phyloP scores from a whole-genome alignment of 352 stramenopile genomes.

The Globisporangium acanthophoron region DNA sequence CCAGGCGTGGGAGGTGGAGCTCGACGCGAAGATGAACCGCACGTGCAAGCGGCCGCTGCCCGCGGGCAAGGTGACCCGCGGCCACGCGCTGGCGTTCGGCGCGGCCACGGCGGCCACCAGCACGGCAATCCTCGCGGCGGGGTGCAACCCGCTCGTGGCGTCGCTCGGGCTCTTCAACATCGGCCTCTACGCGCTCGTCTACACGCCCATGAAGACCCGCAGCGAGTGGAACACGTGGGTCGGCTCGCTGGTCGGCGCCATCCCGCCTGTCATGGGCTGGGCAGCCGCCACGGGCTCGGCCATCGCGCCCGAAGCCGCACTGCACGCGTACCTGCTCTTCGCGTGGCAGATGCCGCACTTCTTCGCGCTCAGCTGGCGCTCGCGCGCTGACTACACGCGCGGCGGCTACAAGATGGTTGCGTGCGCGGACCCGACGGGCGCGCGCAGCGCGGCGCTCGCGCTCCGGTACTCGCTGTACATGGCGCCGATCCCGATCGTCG shows the following conservation, averaged over 20 bases:
- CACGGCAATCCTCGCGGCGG: conserved; percentile 84
- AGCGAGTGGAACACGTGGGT: conserved; percentile 98
- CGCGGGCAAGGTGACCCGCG: conserved; percentile 68
- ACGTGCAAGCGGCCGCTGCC: conserved; percentile 94
- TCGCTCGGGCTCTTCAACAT: conserved; percentile 97
- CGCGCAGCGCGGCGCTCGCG: conserved; percentile 90
- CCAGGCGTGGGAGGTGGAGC: conserved; percentile 95
- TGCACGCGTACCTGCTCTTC: conserved; percentile 90
- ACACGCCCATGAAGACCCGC: conserved; percentile 97
- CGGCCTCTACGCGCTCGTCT: conserved; percentile 96
- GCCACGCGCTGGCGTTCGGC: conserved; percentile 82
- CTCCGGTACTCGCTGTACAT: conserved; percentile 95
- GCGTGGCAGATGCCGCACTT: conserved; percentile 99
- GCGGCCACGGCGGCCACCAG: conserved; percentile 84
- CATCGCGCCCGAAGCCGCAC: conserved; percentile 61
- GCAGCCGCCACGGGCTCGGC: conserved; percentile 90
- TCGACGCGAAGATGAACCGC: conserved; percentile 96
- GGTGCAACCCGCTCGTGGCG: conserved; percentile 94
- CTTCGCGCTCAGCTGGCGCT: conserved; percentile 97
- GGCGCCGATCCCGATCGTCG: conserved; percentile 90
- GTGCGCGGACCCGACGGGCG: conserved; percentile 89
- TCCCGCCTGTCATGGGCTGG: conserved; percentile 98
- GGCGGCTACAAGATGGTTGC: conserved; percentile 96
- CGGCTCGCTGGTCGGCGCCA: conserved; percentile 96
- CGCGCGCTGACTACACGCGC: conserved; percentile 88